Evolutionary conservation across 2,329 filamentous ascomycete species (phyloP).

Genomic region (Bimuria novae-zelandiae): DNA sequence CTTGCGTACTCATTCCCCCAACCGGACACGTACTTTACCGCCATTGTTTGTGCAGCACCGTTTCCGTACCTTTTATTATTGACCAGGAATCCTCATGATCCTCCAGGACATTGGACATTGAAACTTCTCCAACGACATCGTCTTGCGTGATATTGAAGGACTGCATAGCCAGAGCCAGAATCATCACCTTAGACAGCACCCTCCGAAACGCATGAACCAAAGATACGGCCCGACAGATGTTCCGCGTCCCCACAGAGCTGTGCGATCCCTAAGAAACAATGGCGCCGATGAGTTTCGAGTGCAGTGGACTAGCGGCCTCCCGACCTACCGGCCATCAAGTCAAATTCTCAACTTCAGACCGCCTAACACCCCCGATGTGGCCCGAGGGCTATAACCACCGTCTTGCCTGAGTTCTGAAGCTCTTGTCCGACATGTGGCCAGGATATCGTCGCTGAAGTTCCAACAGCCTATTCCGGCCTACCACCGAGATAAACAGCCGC

Average conservation of each 20-base stretch:
- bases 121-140: not conserved
- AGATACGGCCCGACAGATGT: not conserved
- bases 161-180: not conserved
- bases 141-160: not conserved
- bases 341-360: not conserved
- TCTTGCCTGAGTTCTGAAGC: not conserved
- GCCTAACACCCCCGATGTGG: no score
- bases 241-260: not conserved
- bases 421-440: not conserved
- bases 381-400: not conserved
- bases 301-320: not conserved
- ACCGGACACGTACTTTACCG: not conserved
- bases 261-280: not conserved
- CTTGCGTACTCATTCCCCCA: no score
- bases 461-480: constrained; percentile 1
- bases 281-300: not conserved
- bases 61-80: not conserved
- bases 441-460: not conserved
- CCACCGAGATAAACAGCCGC: not conserved
- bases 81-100: not conserved
- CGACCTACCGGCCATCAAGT: not conserved
- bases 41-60: not conserved
- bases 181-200: not conserved
- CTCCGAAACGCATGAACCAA: not conserved
- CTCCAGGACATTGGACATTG: not conserved